Percentiles rank a stretch among this genome's conserved stretches.
These are phyloP conservation scores for Triticum turgidum DNA, from an alignment of 176 grass and related monocot species.

Conservation along the genomic window DNA sequence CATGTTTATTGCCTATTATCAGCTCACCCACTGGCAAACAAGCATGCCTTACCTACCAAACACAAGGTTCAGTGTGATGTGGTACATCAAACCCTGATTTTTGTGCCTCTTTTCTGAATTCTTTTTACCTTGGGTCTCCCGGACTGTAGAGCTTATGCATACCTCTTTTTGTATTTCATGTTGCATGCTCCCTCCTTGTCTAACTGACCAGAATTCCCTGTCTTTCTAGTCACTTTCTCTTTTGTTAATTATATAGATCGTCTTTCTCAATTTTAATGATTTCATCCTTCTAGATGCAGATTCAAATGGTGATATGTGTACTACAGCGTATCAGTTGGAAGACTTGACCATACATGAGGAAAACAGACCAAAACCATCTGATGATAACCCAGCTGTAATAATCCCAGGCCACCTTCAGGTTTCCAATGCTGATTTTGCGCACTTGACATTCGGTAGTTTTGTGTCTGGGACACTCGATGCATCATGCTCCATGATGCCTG, in stretches of 20 bases:
- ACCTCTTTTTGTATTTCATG: conserved; percentile 15
- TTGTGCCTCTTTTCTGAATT: not conserved
- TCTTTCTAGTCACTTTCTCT: not conserved
- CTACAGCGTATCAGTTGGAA: conserved; percentile 35
- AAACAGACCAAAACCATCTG: conserved; percentile 40
- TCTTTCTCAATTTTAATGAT: conserved; percentile 7
- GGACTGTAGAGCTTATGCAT: not conserved
- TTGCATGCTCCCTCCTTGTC: not conserved
- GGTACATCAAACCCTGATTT: not conserved
- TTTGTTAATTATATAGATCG: not conserved
- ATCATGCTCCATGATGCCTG: conserved; percentile 38
- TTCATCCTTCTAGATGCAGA: conserved; percentile 29
- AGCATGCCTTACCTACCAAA: not conserved
- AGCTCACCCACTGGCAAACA: not conserved
- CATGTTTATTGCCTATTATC: not conserved
- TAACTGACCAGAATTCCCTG: not conserved
- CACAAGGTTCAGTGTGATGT: not conserved
- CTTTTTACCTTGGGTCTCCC: not conserved
- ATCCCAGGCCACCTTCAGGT: conserved; percentile 76
- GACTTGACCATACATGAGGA: conserved; percentile 52
- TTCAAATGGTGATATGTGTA: conserved; percentile 40
- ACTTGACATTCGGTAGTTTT: conserved; percentile 82
- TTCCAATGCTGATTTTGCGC: conserved; percentile 61
- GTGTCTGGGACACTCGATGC: conserved; percentile 68
- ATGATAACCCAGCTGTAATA: conserved; percentile 71